Base-by-base conservation (phyloP, 495 filamentous ascomycete genomes). In the Neurospora africana region DNA sequence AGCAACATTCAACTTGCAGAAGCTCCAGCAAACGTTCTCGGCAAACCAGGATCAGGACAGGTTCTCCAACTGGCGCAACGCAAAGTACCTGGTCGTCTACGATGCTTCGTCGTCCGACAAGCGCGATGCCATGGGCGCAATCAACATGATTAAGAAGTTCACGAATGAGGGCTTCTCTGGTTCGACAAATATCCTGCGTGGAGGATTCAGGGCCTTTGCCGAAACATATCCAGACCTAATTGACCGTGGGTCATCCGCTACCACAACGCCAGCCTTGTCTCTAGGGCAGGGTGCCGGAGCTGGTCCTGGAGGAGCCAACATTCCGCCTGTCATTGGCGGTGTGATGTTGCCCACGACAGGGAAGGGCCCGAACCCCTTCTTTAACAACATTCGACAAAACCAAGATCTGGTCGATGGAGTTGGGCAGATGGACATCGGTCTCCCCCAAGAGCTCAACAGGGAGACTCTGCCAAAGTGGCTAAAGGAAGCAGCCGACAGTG, bases 331-430 rank as follows among this genome's bases (percentile, higher is more conserved):
- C 15, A 90, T 91, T 72, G 94, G 95, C 67, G 96, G 95, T 1
- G 97, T 96, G 76, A 85, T 89, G 71, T 86, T 99, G 78, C 95
- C 95, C 17, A 84, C 85, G 30, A 85, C 86, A 27, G 85, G 90
- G 70, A 83, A 84, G 71, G 86, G 88, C 3, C 85, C 88, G 17
- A 97, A 96, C 76, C 94, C 96, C 0, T 98, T 99, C 81, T 99
- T 98, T 82, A 88, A 88, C 71, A 98, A 97, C 74, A 98, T 99
- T 75, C 88, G 96, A 36, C 95, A 98, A 80, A 97, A 99, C 74
- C 95, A 97, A 89, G 95, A 99, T 78, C 82, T 99, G 47, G 89
- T 97, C 67, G 94, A 92, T 70, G 95, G 95, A 33, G 95, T 99
- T 53, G 95, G 95, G 0, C 94, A 97, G 77, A 90, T 98, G 76